phyloP scores from a whole-genome alignment of 768 basidiomycete genomes.

The Termitomyces sp. region DNA sequence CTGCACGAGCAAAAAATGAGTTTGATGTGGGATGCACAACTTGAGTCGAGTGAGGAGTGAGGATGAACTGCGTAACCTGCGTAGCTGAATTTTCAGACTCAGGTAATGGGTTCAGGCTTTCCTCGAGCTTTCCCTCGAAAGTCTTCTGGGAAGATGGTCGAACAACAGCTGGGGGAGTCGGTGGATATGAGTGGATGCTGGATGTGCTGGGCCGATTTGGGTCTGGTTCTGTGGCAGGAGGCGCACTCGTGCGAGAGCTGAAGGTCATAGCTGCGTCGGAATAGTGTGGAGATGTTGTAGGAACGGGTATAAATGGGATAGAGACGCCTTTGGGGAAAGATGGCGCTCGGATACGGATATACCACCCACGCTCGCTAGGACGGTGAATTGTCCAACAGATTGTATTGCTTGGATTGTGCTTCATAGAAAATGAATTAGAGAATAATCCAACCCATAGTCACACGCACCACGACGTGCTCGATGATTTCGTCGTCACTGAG shows the following conservation, averaged over 20 bases:
- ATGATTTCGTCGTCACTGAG: slow-evolving; percentile 71
- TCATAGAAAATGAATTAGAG: background rate
- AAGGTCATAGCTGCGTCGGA: slow-evolving; percentile 48
- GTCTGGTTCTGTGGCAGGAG: slow-evolving; percentile 7
- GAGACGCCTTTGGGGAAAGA: slow-evolving; percentile 58
- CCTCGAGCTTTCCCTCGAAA: slow-evolving; percentile 22
- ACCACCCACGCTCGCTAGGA: slow-evolving; percentile 73
- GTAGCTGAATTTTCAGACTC: slow-evolving; percentile 24
- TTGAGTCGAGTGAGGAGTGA: slow-evolving; percentile 39
- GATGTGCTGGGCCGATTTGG: slow-evolving; percentile 24
- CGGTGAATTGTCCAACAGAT: slow-evolving; percentile 75
- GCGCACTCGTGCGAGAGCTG: slow-evolving; percentile 42
- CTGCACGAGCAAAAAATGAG: slow-evolving; percentile 45
- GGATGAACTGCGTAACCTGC: slow-evolving; percentile 47
- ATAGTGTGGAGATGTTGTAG: slow-evolving; percentile 39
- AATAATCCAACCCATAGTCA: background rate
- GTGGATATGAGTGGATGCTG: slow-evolving; percentile 56
- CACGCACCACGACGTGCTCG: slow-evolving; percentile 64
- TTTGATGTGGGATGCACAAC: slow-evolving; percentile 26
- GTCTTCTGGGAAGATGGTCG: slow-evolving; percentile 28
- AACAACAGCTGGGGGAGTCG: slow-evolving; percentile 36
- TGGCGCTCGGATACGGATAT: slow-evolving; percentile 71
- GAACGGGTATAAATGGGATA: slow-evolving; percentile 49
- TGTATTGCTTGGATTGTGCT: slow-evolving; percentile 66
- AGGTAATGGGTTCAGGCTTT: slow-evolving; percentile 15